Base-by-base conservation (phyloP, 768 basidiomycete genomes). In the Tricholoma matsutake region DNA sequence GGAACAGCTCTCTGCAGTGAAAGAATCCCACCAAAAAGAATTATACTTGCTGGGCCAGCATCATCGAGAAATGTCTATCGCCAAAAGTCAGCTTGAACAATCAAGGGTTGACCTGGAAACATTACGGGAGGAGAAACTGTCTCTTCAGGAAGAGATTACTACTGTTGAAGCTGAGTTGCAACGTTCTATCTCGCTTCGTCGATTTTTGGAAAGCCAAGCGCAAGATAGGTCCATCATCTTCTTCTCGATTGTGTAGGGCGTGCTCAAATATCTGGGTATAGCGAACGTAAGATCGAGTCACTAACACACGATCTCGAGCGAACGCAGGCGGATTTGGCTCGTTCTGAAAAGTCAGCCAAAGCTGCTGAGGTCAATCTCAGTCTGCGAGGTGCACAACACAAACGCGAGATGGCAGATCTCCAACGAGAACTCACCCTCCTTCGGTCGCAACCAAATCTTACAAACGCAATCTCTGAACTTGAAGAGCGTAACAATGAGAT, bases 401-500 rank as follows among this genome's bases (percentile, higher is more conserved):
- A 87, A 61, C 85, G 89, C 51, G 82, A 85, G 57, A 77, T 86
- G 58, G 67, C 81, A 8, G 79, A 83, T 53, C 78, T 91, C 32
- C 83, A 84, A 47, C 79, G 79, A 2, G 84, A 91, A 67, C 67
- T 92, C 13, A 72, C 78, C 3, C 72, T 76, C 37, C 74, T 89
- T 8, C 79, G 78, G 61, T 77, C 82, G 5, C 78, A 79, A 58
- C 83, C 85, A 3, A 81, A 84, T 61, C 77, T 89, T 28, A 81
- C 83, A 59, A 75, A 79, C 6, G 80, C 78, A 18, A 69, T 92
- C 8, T 74, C 74, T 2, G 85, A 88, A 59, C 76, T 92, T 37
- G 82, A 87, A 68, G 88, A 89, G 68, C 84, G 82, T 64, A 89
- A 86, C 65, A 80, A 76, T 35, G 89, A 92, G 69, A 87, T 92